Percentiles rank a stretch among this genome's conserved stretches.
Evolutionary conservation across 345 rosid genomes (phyloP).

Genomic region (Eucalyptus polybractea): DNA sequence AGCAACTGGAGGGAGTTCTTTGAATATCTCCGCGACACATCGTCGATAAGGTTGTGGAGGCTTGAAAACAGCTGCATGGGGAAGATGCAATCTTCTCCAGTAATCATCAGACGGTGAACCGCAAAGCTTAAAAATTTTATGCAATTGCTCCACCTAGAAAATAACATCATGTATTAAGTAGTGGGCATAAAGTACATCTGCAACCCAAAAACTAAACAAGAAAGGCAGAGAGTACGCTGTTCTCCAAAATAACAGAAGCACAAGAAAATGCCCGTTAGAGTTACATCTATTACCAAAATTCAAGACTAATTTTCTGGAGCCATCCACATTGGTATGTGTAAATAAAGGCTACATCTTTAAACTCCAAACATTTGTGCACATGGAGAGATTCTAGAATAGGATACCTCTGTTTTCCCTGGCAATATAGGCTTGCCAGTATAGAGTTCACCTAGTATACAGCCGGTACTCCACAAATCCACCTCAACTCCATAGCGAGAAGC

Average conservation of each 20-base stretch:
- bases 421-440: conserved; percentile 77
- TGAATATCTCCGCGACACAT: conserved; percentile 55
- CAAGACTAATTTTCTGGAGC: background rate
- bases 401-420: conserved; percentile 95
- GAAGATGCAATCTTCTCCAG: conserved; percentile 66
- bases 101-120: conserved; percentile 85
- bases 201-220: background rate
- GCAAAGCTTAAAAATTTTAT: conserved; percentile 86
- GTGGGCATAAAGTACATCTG: background rate
- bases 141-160: conserved; percentile 83
- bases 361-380: background rate
- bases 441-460: conserved; percentile 93
- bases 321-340: background rate
- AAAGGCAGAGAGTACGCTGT: background rate
- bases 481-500: conserved; percentile 73
- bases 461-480: conserved; percentile 93
- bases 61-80: conserved; percentile 57
- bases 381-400: background rate
- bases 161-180: background rate
- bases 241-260: background rate
- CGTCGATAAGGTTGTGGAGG: conserved; percentile 68
- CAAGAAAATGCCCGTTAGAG: background rate
- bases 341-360: background rate
- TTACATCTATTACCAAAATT: background rate
- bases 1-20: conserved; percentile 46